A percentile compares a stretch with the other conserved stretches of the same genome.
These are phyloP conservation scores for Breynia disticha DNA, from an alignment of 441 rosid genomes.

Conservation along the genomic window DNA sequence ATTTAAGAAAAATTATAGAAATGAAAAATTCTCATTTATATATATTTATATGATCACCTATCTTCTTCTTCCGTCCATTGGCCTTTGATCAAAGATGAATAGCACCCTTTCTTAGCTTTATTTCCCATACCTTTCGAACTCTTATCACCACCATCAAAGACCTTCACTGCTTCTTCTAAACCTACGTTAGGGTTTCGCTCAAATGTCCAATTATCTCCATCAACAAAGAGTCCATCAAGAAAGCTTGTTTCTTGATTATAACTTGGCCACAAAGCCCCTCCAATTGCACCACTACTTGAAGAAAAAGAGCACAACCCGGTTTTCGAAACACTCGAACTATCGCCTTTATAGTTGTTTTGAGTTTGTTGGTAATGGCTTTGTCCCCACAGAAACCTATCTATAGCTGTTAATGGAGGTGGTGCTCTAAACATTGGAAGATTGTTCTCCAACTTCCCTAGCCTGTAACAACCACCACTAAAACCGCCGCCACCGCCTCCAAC, in stretches of 20 bases:
- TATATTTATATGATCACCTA: slow-evolving; percentile 31
- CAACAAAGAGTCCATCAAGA: slow-evolving; percentile 23
- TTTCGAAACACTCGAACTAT: slow-evolving; percentile 12
- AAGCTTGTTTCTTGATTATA: slow-evolving; percentile 26
- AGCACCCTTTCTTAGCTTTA: slow-evolving; percentile 33
- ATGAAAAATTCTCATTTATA: background rate
- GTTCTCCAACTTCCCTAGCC: slow-evolving; percentile 15
- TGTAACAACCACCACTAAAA: slow-evolving; percentile 5
- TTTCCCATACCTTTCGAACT: slow-evolving; percentile 21
- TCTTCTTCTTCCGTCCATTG: slow-evolving; percentile 96
- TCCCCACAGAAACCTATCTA: slow-evolving; percentile 61
- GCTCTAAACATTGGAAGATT: slow-evolving; percentile 20
- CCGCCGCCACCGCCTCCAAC: slow-evolving; percentile 16
- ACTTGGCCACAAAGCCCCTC: slow-evolving; percentile 16
- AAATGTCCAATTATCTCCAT: slow-evolving; percentile 23
- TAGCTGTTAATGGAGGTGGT: slow-evolving; percentile 58
- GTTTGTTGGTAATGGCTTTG: slow-evolving; percentile 20
- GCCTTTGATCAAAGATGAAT: slow-evolving; percentile 60
- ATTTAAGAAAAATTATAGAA: background rate
- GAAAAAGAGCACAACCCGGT: slow-evolving; percentile 18
- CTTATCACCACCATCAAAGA: slow-evolving; percentile 14
- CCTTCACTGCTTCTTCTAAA: slow-evolving; percentile 14
- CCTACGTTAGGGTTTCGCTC: slow-evolving; percentile 18
- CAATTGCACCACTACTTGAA: slow-evolving; percentile 16
- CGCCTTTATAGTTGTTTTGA: slow-evolving; percentile 19